Conservation (phyloP, 331 rosid genomes). For the Malus hybrid region DNA sequence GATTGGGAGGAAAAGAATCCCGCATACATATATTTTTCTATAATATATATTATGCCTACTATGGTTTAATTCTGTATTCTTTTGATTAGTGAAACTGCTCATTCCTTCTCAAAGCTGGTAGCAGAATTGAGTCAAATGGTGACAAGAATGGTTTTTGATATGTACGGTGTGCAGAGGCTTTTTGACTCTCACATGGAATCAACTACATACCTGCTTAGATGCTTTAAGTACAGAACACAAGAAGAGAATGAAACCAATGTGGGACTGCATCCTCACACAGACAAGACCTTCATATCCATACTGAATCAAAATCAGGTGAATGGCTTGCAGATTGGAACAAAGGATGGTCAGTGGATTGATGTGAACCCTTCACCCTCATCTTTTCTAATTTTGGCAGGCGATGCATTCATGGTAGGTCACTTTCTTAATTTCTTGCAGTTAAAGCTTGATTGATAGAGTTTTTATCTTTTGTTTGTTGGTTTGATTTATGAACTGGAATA, state of each 20-base stretch:
- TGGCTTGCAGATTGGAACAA: constrained; percentile 19
- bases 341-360: constrained; percentile 21
- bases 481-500: no score
- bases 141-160: constrained; percentile 23
- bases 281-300: constrained; percentile 11
- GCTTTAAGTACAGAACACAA: constrained; percentile 6
- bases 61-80: background rate
- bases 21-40: background rate
- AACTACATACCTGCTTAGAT: constrained; percentile 9
- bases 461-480: background rate
- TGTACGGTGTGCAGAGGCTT: constrained; percentile 15
- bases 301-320: constrained; percentile 11
- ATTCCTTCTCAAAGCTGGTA: constrained; percentile 5
- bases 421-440: background rate
- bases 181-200: constrained; percentile 3
- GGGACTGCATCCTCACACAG: constrained; percentile 14
- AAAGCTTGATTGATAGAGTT: background rate
- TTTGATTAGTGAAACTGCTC: constrained; percentile 6
- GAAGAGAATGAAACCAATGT: background rate
- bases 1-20: no score
- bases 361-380: constrained; percentile 5
- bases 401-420: constrained; percentile 6
- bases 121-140: constrained; percentile 2
- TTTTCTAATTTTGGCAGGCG: constrained; percentile 13
- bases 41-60: background rate